Evolutionary conservation across 345 rosid genomes (phyloP).

Genomic region (Cochlearia excelsa): DNA sequence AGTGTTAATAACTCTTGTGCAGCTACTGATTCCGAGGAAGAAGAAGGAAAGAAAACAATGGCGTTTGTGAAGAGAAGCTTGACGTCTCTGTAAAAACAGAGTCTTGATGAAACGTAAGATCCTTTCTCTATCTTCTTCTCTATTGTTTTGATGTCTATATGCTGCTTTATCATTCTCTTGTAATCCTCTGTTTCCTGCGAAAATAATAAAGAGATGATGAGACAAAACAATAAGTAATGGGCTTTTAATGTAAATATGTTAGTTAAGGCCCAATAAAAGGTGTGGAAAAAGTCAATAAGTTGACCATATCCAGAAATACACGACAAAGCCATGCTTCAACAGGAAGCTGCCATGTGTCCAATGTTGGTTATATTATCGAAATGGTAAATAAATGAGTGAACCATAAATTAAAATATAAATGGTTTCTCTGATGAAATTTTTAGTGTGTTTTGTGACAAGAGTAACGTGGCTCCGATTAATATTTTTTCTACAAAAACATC

Average conservation of each 20-base stretch:
- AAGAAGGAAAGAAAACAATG: conserved; percentile 52
- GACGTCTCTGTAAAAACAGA: conserved; percentile 56
- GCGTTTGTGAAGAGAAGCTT: conserved; percentile 68
- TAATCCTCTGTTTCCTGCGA: conserved; percentile 45
- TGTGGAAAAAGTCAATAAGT: conserved; percentile 26
- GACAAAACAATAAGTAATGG: conserved; percentile 8
- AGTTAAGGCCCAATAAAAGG: conserved; percentile 11
- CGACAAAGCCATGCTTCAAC: conserved; percentile 32
- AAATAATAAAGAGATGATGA: background rate
- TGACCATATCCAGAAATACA: conserved; percentile 35
- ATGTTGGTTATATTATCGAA: background rate
- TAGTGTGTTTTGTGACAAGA: conserved; percentile 1
- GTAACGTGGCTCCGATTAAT: background rate
- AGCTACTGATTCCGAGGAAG: conserved; percentile 46
- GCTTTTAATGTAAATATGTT: background rate
- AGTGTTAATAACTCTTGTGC: conserved; percentile 52
- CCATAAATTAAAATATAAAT: background rate
- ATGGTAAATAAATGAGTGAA: conserved; percentile 10
- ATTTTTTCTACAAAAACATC: conserved; percentile 5
- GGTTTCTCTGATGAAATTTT: background rate
- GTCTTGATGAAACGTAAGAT: conserved; percentile 40
- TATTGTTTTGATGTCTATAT: conserved; percentile 57
- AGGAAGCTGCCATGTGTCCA: conserved; percentile 35
- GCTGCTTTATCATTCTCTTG: conserved; percentile 50
- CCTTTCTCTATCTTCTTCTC: conserved; percentile 49